Conservation (phyloP, 2,329 filamentous ascomycete genomes). For the Clonostachys chloroleuca region DNA sequence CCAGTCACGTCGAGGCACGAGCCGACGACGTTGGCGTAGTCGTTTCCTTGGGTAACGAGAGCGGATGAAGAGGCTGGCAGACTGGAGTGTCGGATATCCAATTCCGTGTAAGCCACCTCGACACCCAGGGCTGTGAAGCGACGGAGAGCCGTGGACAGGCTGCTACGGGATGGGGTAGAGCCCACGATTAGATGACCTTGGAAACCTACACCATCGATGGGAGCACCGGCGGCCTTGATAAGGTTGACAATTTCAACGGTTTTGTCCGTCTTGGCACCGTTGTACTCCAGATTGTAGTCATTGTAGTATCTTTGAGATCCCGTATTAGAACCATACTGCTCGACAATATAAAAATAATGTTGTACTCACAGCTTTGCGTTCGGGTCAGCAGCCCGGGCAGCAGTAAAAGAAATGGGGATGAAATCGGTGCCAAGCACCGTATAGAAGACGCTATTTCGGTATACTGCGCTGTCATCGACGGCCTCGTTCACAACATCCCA, state of each 20-base stretch:
- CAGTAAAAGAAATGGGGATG: conserved; percentile 52
- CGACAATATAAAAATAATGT: neutral
- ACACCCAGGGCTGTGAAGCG: conserved; percentile 46
- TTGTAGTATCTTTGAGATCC: conserved; percentile 20
- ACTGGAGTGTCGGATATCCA: conserved; percentile 48
- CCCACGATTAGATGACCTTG: conserved; percentile 58
- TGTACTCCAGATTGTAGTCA: conserved; percentile 57
- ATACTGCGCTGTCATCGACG: conserved; percentile 51
- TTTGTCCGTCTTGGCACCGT: conserved; percentile 37
- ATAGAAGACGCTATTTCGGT: conserved; percentile 48
- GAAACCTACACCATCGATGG: conserved; percentile 59
- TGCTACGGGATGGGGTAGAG: conserved; percentile 36
- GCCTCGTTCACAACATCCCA: conserved; percentile 53
- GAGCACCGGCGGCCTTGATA: conserved; percentile 44
- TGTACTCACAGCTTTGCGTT: conserved; percentile 41
- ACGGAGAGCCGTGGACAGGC: conserved; percentile 37
- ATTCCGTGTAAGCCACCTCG: conserved; percentile 58
- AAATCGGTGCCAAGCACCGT: conserved; percentile 50
- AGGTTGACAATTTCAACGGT: conserved; percentile 38
- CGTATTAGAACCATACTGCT: neutral
- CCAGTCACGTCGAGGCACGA: conserved; percentile 26
- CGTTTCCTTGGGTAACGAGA: conserved; percentile 37
- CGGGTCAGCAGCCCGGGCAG: conserved; percentile 48
- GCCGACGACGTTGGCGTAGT: conserved; percentile 35
- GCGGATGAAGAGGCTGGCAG: conserved; percentile 36